Evolutionary conservation across 2,329 filamentous ascomycete genomes (phyloP).

Genomic region (Harringtonia lauricola): DNA sequence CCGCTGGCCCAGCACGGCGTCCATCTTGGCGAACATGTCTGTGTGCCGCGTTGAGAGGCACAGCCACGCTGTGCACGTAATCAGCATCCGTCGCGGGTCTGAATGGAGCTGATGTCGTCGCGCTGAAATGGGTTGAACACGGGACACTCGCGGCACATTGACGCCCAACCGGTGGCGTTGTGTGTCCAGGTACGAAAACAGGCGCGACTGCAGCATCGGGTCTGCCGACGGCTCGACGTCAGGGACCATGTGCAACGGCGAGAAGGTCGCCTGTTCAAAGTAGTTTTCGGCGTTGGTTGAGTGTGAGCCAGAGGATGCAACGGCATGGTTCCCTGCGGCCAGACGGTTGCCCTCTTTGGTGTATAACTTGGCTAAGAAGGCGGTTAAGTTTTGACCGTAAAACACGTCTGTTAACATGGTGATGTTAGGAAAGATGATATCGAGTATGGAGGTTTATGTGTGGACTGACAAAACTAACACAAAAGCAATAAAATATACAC

Average conservation of each 20-base stretch:
- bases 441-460: too few relatives aligned
- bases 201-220: constrained; percentile 47
- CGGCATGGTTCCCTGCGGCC: constrained; percentile 53
- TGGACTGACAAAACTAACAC: too few relatives aligned
- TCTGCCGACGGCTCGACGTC: constrained; percentile 53
- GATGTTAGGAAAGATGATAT: too few relatives aligned
- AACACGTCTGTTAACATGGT: too few relatives aligned
- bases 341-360: constrained; percentile 65
- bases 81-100: constrained; percentile 55
- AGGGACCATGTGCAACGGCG: constrained; percentile 51
- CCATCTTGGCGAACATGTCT: constrained; percentile 51
- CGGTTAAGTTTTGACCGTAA: constrained; percentile 63
- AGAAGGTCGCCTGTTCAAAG: constrained; percentile 60
- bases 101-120: constrained; percentile 60
- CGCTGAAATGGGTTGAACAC: constrained; percentile 60
- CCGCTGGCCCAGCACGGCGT: constrained; percentile 37
- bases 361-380: constrained; percentile 63
- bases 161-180: constrained; percentile 51
- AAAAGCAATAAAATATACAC: too few relatives aligned
- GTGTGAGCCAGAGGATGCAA: constrained; percentile 47
- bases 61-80: constrained; percentile 47
- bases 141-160: constrained; percentile 36
- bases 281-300: constrained; percentile 59
- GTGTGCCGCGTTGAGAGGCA: constrained; percentile 43
- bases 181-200: constrained; percentile 52